Base-by-base conservation (phyloP, 2,329 filamentous ascomycete species). In the Clarireedia hainanense region DNA sequence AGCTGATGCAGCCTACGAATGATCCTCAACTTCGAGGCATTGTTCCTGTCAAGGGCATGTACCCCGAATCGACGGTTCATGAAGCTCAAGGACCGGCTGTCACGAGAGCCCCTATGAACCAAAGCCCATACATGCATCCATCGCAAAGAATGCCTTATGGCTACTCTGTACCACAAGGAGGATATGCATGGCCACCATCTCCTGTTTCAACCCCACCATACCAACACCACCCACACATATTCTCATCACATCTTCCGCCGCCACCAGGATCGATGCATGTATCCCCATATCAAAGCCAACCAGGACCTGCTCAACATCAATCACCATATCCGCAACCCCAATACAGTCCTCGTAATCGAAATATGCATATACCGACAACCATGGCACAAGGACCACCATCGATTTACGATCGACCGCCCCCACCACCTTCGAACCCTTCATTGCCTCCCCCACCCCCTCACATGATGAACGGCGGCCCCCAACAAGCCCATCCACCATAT, bases 41-140 rank as follows among this genome's bases (percentile, higher is more conserved):
- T 60, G 78, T 89, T 2, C 92, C 92, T 0, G 80, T 86, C 47
- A 96, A 96, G 77, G 92, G 91, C 68, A 90, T 97, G 83, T 99
- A 99, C 70, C 94, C 94, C 0, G 94, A 99, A 72, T 95, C 92
- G 1, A 95, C 90, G 47, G 84, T 96, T 64, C 89, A 90, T 68
- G 92, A 96, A 60, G 86, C 86, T 69, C 86, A 86, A 57, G 84
- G 90, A 14, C 89, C 91, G 12, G 85, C 89, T 2, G 81, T 95
- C 40, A 92, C 90, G 12, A 82, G 90, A 62, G 81, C 86, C 0
- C 90, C 84, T 2, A 84, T 87, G 75, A 80, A 69, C 65, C 75
- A 71, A 67, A 78, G 74, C 60, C 71, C 64, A 52, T 74, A 73
- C 68, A 72, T 70, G 52, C 69, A 65, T 68, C 67, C 47, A 42